Percentiles rank a stretch among this genome's conserved stretches.
Evolutionary conservation across 208 protist genomes (phyloP).

Genomic region (Angomonas ambiguus): DNA sequence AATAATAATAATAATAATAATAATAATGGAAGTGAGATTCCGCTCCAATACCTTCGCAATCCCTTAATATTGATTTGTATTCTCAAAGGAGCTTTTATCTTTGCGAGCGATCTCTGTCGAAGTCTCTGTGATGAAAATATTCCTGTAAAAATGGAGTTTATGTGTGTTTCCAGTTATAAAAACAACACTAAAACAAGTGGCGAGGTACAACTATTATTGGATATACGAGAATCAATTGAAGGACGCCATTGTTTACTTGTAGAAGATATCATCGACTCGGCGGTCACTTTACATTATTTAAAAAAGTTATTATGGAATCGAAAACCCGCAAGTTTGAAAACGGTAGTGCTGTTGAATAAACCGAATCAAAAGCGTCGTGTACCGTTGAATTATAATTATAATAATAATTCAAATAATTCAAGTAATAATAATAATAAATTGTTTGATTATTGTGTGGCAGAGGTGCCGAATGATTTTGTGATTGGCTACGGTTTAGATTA

Average conservation of each 20-base stretch:
- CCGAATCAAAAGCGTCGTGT: constrained; percentile 52
- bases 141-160: constrained; percentile 79
- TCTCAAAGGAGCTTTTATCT: constrained; percentile 89
- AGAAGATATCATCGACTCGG: constrained; percentile 90
- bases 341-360: constrained; percentile 84
- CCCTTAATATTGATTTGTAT: constrained; percentile 83
- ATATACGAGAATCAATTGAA: constrained; percentile 68
- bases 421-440: constrained; percentile 26
- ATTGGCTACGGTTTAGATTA: constrained; percentile 92
- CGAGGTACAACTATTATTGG: constrained; percentile 81
- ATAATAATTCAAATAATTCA: no score
- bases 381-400: no score
- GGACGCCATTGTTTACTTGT: constrained; percentile 80
- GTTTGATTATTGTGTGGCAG: constrained; percentile 71
- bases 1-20: no score
- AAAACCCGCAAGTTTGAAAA: constrained; percentile 73
- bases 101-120: constrained; percentile 83
- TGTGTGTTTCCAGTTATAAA: constrained; percentile 25
- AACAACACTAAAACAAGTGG: constrained; percentile 39
- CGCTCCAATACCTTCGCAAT: constrained; percentile 52
- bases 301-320: constrained; percentile 42
- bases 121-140: constrained; percentile 71
- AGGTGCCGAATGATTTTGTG: constrained; percentile 69
- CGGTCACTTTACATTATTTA: constrained; percentile 76
- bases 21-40: constrained; percentile 39